Evolutionary conservation across 2,329 filamentous ascomycete genomes (phyloP).

Genomic region (Rutstroemia sydowiana): DNA sequence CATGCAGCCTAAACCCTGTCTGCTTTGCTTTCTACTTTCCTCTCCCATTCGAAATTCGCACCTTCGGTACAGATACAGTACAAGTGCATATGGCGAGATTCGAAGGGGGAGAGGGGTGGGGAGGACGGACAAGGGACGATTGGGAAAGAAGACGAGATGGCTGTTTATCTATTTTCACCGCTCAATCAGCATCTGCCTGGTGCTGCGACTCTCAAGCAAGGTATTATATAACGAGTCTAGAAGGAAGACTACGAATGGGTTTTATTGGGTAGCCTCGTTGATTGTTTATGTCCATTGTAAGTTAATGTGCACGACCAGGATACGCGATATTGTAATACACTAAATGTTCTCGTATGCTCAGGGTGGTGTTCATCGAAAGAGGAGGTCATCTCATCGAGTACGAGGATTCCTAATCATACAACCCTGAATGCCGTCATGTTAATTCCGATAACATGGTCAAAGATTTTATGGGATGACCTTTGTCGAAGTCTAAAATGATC

Average conservation of each 20-base stretch:
- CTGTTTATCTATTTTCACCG: not conserved
- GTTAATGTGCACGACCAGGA: not conserved
- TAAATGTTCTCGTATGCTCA: not conserved
- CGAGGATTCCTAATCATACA: too few species aligned
- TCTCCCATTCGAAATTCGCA: too few species aligned
- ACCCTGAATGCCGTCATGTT: too few species aligned
- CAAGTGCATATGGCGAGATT: conserved; percentile 8
- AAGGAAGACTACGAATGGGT: not conserved
- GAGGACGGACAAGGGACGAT: not conserved
- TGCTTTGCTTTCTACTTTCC: conserved; percentile 1
- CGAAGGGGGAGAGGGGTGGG: not conserved
- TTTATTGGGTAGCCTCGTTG: conserved; percentile 7
- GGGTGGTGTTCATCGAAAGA: not conserved
- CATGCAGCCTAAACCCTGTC: not conserved
- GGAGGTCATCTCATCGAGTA: too few species aligned
- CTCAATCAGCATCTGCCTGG: not conserved
- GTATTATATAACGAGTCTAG: not conserved
- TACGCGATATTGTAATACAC: not conserved
- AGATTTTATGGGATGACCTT: too few species aligned
- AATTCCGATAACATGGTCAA: too few species aligned
- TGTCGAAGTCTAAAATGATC: too few species aligned
- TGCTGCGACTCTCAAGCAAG: not conserved
- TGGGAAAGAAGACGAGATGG: not conserved
- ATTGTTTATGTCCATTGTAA: conserved; percentile 3
- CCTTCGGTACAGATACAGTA: conserved; percentile 4